Evolutionary conservation across 208 protist genomes (phyloP).

Genomic region (Trypanosoma avium): DNA sequence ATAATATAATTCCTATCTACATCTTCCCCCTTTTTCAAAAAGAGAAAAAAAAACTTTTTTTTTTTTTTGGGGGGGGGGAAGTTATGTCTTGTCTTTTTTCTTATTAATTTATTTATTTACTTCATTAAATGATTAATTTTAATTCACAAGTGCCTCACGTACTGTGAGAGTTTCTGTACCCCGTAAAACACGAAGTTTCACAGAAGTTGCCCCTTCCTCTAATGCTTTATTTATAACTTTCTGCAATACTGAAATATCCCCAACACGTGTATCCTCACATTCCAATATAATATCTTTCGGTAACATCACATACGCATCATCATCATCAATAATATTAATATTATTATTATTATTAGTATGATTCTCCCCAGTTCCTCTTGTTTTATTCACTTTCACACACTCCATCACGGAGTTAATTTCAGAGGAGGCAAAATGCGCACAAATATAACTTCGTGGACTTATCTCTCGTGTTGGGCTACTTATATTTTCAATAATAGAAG

Average conservation of each 20-base stretch:
- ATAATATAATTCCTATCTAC: too few species aligned
- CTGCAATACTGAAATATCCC: neutral
- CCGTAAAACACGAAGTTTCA: slow-evolving; percentile 16
- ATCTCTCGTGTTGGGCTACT: neutral
- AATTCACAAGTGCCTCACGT: neutral
- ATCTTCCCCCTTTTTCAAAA: too few species aligned
- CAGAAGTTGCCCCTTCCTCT: neutral
- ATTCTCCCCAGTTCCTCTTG: too few species aligned
- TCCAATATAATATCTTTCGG: slow-evolving; percentile 17
- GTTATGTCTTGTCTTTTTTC: too few species aligned
- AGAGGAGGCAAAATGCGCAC: slow-evolving; percentile 10
- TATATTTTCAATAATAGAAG: neutral
- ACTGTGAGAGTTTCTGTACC: neutral
- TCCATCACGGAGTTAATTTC: slow-evolving; percentile 15
- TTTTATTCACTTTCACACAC: neutral
- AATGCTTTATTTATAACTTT: neutral
- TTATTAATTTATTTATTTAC: neutral
- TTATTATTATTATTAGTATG: too few species aligned
- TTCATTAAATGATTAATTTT: neutral
- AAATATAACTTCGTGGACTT: neutral
- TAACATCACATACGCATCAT: too few species aligned
- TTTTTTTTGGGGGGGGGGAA: too few species aligned
- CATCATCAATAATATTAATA: too few species aligned
- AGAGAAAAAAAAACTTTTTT: too few species aligned
- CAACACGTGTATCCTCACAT: slow-evolving; percentile 2